These are phyloP conservation scores for Cladophialophora psammophila DNA, from an alignment of 2,329 filamentous ascomycete genomes.

Conservation along the genomic window DNA sequence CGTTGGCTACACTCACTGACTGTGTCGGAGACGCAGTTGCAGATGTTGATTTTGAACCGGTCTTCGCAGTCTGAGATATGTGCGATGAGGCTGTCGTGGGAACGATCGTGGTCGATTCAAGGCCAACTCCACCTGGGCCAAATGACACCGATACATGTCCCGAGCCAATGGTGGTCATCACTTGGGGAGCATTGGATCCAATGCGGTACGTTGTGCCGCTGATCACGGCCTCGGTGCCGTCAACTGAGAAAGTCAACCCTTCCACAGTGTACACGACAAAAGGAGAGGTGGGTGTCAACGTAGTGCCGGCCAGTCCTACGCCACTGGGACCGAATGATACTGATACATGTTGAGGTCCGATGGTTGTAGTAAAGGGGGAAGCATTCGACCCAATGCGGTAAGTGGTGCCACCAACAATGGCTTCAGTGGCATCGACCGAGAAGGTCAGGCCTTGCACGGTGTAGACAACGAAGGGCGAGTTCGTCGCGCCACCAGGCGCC, in stretches of 20 bases:
- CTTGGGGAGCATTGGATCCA: slow-evolving; percentile 52
- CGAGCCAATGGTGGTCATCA: slow-evolving; percentile 57
- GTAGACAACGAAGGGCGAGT: slow-evolving; percentile 28
- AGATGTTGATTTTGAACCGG: slow-evolving; percentile 12
- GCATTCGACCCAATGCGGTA: slow-evolving; percentile 61
- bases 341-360: slow-evolving; percentile 60
- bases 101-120: slow-evolving; percentile 50
- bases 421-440: slow-evolving; percentile 39
- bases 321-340: slow-evolving; percentile 53
- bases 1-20: not conserved
- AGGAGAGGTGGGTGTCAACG: slow-evolving; percentile 24
- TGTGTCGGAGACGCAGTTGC: slow-evolving; percentile 23
- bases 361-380: slow-evolving; percentile 52
- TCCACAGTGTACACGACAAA: slow-evolving; percentile 36
- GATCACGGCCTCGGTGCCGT: slow-evolving; percentile 52
- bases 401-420: slow-evolving; percentile 58
- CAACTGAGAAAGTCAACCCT: slow-evolving; percentile 40
- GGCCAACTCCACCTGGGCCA: slow-evolving; percentile 58
- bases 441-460: slow-evolving; percentile 39
- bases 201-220: slow-evolving; percentile 61
- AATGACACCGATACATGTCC: slow-evolving; percentile 58
- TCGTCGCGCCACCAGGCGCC: slow-evolving; percentile 23
- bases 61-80: slow-evolving; percentile 18
- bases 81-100: slow-evolving; percentile 28
- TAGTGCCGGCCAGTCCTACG: slow-evolving; percentile 40